Evolutionary conservation across 176 grass and related monocot genomes (phyloP).

Genomic region (Oryza meyeriana): DNA sequence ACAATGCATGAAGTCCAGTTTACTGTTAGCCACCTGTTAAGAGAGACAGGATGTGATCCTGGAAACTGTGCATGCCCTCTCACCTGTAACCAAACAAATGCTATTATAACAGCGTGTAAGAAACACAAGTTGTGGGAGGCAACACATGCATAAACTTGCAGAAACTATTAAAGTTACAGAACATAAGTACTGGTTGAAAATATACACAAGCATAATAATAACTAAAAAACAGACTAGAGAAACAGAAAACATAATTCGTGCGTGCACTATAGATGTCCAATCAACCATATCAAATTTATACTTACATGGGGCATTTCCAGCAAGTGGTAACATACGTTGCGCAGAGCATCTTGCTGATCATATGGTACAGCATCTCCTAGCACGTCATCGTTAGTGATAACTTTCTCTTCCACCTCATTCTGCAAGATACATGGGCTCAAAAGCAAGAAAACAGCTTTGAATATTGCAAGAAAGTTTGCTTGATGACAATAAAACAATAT

Average conservation of each 20-base stretch:
- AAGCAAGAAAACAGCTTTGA: constrained; percentile 10
- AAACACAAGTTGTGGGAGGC: not conserved
- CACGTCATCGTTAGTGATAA: constrained; percentile 90
- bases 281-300: not conserved
- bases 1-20: constrained; percentile 1
- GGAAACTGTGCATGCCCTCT: constrained; percentile 87
- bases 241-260: not conserved
- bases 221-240: not conserved
- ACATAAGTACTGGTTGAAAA: not conserved
- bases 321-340: constrained; percentile 70
- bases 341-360: constrained; percentile 81
- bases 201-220: not conserved
- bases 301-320: constrained; percentile 80
- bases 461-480: not conserved
- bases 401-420: constrained; percentile 59
- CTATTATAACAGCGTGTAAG: not conserved
- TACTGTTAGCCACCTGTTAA: constrained; percentile 69
- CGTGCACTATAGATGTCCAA: not conserved
- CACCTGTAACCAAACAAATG: constrained; percentile 46
- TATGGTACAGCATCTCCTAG: constrained; percentile 77
- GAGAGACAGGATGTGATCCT: constrained; percentile 98
- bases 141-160: constrained; percentile 18
- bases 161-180: not conserved
- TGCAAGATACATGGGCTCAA: constrained; percentile 40
- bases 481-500: not conserved